These are phyloP conservation scores for Penicillium sclerotiorum DNA, from an alignment of 2,329 filamentous ascomycete species.

Conservation along the genomic window DNA sequence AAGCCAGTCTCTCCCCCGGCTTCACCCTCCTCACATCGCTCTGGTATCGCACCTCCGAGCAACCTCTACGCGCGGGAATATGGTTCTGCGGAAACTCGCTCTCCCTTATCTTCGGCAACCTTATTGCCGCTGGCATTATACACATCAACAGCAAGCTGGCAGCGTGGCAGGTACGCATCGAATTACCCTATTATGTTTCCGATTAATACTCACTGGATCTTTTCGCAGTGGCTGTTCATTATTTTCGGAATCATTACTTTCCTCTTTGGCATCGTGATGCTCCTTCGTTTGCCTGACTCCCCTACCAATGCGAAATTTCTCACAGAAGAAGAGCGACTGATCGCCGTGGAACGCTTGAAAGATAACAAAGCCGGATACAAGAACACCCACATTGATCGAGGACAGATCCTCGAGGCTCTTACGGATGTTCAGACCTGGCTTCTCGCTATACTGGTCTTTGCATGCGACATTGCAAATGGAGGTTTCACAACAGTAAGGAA, in stretches of 20 bases:
- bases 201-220: no score
- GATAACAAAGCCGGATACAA: constrained; percentile 30
- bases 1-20: constrained; percentile 39
- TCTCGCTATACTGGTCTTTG: constrained; percentile 31
- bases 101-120: constrained; percentile 28
- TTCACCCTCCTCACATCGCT: constrained; percentile 39
- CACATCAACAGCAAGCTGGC: constrained; percentile 23
- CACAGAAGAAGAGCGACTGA: constrained; percentile 22
- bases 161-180: constrained; percentile 26
- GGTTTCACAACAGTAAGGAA: constrained; percentile 30
- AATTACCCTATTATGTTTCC: background rate
- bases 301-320: constrained; percentile 27
- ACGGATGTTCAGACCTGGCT: constrained; percentile 17
- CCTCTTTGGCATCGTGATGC: constrained; percentile 25
- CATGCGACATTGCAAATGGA: constrained; percentile 41
- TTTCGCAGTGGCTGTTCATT: constrained; percentile 26
- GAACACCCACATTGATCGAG: constrained; percentile 46
- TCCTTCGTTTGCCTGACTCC: constrained; percentile 28
- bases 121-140: constrained; percentile 30
- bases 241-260: constrained; percentile 32
- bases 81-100: constrained; percentile 36
- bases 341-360: constrained; percentile 26
- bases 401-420: constrained; percentile 42
- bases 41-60: constrained; percentile 34
- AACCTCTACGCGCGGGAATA: constrained; percentile 33